Base-by-base conservation (phyloP, 23 red algal genomes). In the Gracilaria domingensis region DNA sequence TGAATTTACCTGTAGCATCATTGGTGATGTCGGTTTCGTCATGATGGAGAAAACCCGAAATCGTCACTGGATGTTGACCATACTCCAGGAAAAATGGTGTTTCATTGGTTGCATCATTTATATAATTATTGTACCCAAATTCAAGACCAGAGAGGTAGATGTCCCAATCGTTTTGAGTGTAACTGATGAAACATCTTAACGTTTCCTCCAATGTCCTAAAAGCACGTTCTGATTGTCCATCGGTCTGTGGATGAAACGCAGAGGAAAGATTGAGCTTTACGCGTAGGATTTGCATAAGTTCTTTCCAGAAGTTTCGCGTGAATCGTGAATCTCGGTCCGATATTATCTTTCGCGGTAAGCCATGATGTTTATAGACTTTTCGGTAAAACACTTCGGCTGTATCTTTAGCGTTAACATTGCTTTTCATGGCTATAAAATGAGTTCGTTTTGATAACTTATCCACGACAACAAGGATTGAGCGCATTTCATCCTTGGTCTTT, bases 71-170 rank as follows among this genome's bases (percentile, higher is more conserved):
- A n/a, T n/a, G 54, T 12, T 58, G 54, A 23, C 54, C 54, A 85
- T 85, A 85, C 32, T 62, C 81, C 70, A 85, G 1, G 59, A 85
- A 70, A 58, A 86, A 86, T 54, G 82, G 65, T 71, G 65, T 49
- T 66, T 86, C 28, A 24, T 74, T 86, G 8, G 82, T 86, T 51
- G 82, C 59, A 12, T 73, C 62, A 73, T 73, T 38, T 36, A 51
- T 86, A 32, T 54, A 8, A 33, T 86, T 86, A 14, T 72, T 74
- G 36, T 86, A 86, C 11, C 65, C 36, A 55, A 86, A 86, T 34
- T 71, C 82, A 55, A 86, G 24, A 51, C 82, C 65, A 49, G 82
- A 20, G 35, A 86, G 64, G 36, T 50, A 86, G 0, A 51, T 48
- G 34, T 86, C 29, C 65, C 82, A 86, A 40, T 86, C 82, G 23